Evolutionary conservation across 768 basidiomycete genomes (phyloP), one percentile per base, ranked within the genome.

Genomic region (Phanerodontia chrysosporium): DNA sequence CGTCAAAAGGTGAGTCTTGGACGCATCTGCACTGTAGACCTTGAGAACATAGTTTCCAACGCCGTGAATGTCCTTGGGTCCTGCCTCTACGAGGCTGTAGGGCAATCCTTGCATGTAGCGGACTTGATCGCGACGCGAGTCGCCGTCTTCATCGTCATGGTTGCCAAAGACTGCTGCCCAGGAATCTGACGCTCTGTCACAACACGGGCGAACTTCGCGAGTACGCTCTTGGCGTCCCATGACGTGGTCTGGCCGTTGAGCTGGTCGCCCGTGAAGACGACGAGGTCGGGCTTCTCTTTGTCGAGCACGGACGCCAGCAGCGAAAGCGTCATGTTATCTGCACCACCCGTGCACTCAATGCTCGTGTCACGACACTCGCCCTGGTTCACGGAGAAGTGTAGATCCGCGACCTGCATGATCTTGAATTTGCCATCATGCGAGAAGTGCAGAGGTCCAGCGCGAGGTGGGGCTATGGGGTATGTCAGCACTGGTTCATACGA

Each of bases 161-260:
- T 99, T 98, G 1, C 96, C 96, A 71, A 98, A 95, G 2, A 98
- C 81, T 0, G 86, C 89, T 3, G 92, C 84, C 95, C 95, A 99
- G 95, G 90, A 36, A 96, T 88, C 22, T 80, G 73, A 49, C 86
- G 81, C 13, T 86, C 83, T 14, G 87, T 88, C 5, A 90, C 91
- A 0, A 85, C 83, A 29, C 76, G 78, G 0, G 92, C 85, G 66
- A 95, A 95, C 73, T 98, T 98, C 14, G 95, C 88, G 7, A 98
- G 75, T 3, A 96, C 89, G 3, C 89, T 90, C 66, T 86, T 85
- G 1, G 92, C 79, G 62, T 97, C 94, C 90, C 95, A 98, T 0
- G 89, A 84, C 0, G 91, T 90, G 13, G 83, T 82, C 71, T 98
- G 49, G 0, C 95, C 95, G 64, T 96, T 97, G 25, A 97, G 80